Evolutionary conservation across 2,329 filamentous ascomycete species (phyloP).

Genomic region (Fusarium burgessii): DNA sequence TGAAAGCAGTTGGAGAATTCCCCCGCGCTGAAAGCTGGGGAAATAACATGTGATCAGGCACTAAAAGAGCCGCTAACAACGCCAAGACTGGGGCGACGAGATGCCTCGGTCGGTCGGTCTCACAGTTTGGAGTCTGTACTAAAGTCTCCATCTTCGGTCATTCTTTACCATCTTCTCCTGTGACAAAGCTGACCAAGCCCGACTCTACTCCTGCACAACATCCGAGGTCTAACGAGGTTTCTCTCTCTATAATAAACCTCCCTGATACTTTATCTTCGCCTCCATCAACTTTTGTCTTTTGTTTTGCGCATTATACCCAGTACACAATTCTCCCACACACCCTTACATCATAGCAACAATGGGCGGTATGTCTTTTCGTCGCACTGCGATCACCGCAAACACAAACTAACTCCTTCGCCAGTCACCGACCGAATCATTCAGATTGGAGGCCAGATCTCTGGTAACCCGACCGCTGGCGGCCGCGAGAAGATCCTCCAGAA

Average conservation of each 20-base stretch:
- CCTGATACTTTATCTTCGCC: slow-evolving; percentile 4
- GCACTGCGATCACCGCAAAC: background rate
- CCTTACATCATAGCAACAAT: slow-evolving; percentile 46
- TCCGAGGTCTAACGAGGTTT: slow-evolving; percentile 45
- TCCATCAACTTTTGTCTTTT: slow-evolving; percentile 9
- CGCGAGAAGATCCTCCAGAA: slow-evolving; percentile 72
- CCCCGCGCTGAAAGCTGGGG: slow-evolving; percentile 45
- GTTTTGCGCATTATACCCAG: slow-evolving; percentile 27
- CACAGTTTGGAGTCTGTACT: slow-evolving; percentile 37
- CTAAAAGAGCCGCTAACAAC: slow-evolving; percentile 40
- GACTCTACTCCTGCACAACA: slow-evolving; percentile 40
- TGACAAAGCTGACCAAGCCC: slow-evolving; percentile 28
- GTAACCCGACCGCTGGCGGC: slow-evolving; percentile 66
- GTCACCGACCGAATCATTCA: slow-evolving; percentile 69
- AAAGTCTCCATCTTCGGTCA: slow-evolving; percentile 16
- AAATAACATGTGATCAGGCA: slow-evolving; percentile 48
- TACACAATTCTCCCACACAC: slow-evolving; percentile 9
- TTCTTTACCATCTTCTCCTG: slow-evolving; percentile 28
- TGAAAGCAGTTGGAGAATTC: slow-evolving; percentile 18
- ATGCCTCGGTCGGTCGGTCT: slow-evolving; percentile 51
- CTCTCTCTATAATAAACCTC: slow-evolving; percentile 37
- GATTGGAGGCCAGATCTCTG: slow-evolving; percentile 72
- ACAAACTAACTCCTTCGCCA: slow-evolving; percentile 47
- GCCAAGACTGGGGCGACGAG: slow-evolving; percentile 44
- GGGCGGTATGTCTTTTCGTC: slow-evolving; percentile 51